Evolutionary conservation across 129 eudicot species (phyloP), one percentile per base, ranked within the genome.

Genomic region (Tagetes erecta): DNA sequence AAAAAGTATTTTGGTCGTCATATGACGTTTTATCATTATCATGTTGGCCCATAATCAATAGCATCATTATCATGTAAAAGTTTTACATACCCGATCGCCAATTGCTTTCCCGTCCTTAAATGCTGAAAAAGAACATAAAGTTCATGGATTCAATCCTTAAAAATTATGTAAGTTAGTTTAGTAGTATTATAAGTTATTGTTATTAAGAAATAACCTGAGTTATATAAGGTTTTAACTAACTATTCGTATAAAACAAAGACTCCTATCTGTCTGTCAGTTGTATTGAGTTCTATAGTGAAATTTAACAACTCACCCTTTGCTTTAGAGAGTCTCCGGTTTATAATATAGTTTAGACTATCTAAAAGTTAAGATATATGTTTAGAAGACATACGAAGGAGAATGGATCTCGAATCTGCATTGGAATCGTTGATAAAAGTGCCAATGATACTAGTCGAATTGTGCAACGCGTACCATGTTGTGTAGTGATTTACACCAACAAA

Each of bases 401-500:
- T 27, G 83, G 88, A 78, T 3, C 96, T 97, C 9, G 88, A 86
- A 76, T 88, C 96, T 9, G 96, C 76, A 27, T 82, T 39, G 12
- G 96, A 41, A 71, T 95, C 97, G 6, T 88, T 85, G 74, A 95
- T 86, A 65, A 95, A 60, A 70, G 63, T 79, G 0, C 91, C 92
- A 31, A 80, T 75, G 38, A 88, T 70, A 79, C 84, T 74, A n/a
- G 87, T 88, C 3, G 76, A 73, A 78, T 87, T 84, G 64, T 82
- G 62, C 79, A 55, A 78, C 3, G 87, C 94, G 42, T 85, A 95
- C 87, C 88, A 88, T 3, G 99, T 88, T 2, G 99, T 95, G 81
- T 95, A 95, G 73, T 95, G 99, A 75, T 95, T 95, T 45, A 91
- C 87, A 35, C 99, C 99, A n/a, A 95, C 87, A 50, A 95, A 95